Percentiles rank a stretch among this genome's conserved stretches.
Conservation (phyloP, 2,329 filamentous ascomycete species). For the Alternaria brassicae region DNA sequence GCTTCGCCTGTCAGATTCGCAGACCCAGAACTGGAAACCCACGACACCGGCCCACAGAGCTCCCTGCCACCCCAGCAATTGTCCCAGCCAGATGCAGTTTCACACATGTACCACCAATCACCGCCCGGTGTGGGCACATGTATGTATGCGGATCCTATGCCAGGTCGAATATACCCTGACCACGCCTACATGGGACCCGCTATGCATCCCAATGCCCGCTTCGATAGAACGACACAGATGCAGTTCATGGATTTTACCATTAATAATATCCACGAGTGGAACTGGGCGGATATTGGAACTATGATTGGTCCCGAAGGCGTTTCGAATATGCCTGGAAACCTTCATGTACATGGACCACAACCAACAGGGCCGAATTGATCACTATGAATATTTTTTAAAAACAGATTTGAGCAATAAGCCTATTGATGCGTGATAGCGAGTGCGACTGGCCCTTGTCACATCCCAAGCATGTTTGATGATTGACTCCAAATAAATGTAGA, state of each 20-base stretch:
- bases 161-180: constrained; percentile 33
- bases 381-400: background rate
- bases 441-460: background rate
- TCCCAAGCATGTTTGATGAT: background rate
- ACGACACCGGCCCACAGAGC: constrained; percentile 3
- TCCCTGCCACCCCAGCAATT: constrained; percentile 20
- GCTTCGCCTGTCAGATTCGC: constrained; percentile 18
- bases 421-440: background rate
- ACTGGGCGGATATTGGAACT: constrained; percentile 43
- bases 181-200: constrained; percentile 22
- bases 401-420: background rate
- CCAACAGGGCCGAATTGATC: constrained; percentile 10
- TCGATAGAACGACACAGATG: constrained; percentile 42
- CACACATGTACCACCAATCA: constrained; percentile 34
- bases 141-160: constrained; percentile 38
- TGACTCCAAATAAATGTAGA: background rate
- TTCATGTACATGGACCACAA: constrained; percentile 13
- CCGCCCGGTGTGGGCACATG: constrained; percentile 38
- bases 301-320: constrained; percentile 33
- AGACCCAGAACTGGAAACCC: constrained; percentile 13
- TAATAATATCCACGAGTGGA: constrained; percentile 47
- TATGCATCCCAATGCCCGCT: constrained; percentile 27
- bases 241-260: constrained; percentile 49
- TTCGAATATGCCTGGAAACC: constrained; percentile 15
- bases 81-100: constrained; percentile 17